phyloP scores from a whole-genome alignment of 768 basidiomycete genomes.

The Dioszegia aurantiaca region DNA sequence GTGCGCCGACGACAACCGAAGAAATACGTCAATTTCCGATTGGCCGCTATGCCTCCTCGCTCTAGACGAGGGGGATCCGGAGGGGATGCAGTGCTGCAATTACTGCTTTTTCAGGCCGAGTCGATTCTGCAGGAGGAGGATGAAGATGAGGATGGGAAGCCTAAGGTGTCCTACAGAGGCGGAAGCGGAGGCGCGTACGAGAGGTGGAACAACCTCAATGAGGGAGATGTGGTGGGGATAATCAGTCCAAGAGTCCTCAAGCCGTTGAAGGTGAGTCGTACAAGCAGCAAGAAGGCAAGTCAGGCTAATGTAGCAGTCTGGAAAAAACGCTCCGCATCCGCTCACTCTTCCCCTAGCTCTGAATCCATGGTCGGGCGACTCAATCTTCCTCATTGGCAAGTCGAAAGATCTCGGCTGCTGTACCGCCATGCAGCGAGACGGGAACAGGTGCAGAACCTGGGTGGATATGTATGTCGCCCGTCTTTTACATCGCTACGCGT shows the following conservation, averaged over 20 bases:
- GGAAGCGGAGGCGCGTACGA: constrained; percentile 94
- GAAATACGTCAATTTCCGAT: constrained; percentile 74
- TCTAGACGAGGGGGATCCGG: constrained; percentile 57
- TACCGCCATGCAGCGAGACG: constrained; percentile 70
- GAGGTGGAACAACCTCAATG: constrained; percentile 68
- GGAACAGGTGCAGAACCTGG: constrained; percentile 80
- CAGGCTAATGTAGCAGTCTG: constrained; percentile 30
- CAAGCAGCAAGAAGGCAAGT: not conserved
- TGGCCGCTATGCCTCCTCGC: constrained; percentile 60
- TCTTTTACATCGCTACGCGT: not conserved
- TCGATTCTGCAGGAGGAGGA: constrained; percentile 54
- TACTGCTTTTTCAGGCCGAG: constrained; percentile 88
- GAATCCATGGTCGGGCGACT: constrained; percentile 75
- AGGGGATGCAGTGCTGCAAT: constrained; percentile 77
- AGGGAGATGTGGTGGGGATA: constrained; percentile 85
- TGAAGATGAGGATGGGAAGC: constrained; percentile 58
- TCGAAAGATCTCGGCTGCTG: constrained; percentile 85
- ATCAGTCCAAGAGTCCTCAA: constrained; percentile 83
- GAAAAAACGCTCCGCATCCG: constrained; percentile 63
- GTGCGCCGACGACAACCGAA: constrained; percentile 44
- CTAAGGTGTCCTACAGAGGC: constrained; percentile 64
- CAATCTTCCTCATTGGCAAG: constrained; percentile 81
- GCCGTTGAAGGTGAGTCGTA: constrained; percentile 68
- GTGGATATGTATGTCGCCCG: constrained; percentile 60
- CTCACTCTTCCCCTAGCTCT: constrained; percentile 78